Evolutionary conservation across 805 yeast species (phyloP), one percentile per base, ranked within the genome.

Genomic region (Huiozyma naganishii): DNA sequence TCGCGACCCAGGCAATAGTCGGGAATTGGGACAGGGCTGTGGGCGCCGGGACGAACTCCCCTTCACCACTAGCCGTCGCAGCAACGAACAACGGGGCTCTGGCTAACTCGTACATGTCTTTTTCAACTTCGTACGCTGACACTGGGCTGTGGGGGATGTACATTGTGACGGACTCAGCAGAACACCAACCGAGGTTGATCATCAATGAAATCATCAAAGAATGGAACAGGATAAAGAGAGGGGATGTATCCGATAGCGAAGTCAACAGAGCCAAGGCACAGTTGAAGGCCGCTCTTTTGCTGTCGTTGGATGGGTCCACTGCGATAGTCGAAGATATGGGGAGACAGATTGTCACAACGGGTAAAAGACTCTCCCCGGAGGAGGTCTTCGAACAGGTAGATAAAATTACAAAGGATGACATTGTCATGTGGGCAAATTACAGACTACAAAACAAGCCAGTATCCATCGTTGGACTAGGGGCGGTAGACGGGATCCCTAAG

Each of bases 141-240:
- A 84, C 96, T 9, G 99, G 99, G 7, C 69, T 92, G 43, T 90
- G 97, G 97, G 99, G 99, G 32, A 82, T 90, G 54, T 92, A 92
- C 61, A 72, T 92, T 47, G 86, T 87, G 6, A 78, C 94, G 23
- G 96, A 90, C 53, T 68, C 71, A 9, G 80, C 79, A 57, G 74
- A 73, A 49, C 73, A 79, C 29, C 71, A 83, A 50, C 70, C 85
- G 53, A 78, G 76, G 51, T 71, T 76, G 34, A 76, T 89, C 41
- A 74, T 86, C 32, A 79, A 82, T 55, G 87, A 85, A 47, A 77
- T 90, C 23, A 65, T 84, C 51, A 74, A 75, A 52, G 97, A 92
- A 68, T 92, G 97, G 97, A 76, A 76, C 47, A 75, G 97, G 57
- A 72, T 92, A 46, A 81, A 83, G 60, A 66, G 70, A 23, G 95